A percentile compares a stretch with the other conserved stretches of the same genome.
Evolutionary conservation across 306 rosid genomes (phyloP).

Genomic region (Gynostemma pentaphyllum): DNA sequence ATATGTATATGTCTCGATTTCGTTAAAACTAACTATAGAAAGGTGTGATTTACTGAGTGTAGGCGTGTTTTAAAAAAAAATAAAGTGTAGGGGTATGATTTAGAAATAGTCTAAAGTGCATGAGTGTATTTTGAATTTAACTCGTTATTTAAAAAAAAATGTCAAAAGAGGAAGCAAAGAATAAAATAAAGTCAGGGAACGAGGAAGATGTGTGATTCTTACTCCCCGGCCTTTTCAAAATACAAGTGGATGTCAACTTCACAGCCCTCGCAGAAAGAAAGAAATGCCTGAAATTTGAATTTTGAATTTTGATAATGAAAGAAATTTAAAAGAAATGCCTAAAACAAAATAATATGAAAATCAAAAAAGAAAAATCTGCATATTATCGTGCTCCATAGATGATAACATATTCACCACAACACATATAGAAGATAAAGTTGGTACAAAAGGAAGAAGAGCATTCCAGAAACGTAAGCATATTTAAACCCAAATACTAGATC

Average conservation of each 20-base stretch:
- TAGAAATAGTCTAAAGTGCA: too few relatives aligned
- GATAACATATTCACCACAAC: neutral
- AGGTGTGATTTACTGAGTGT: too few relatives aligned
- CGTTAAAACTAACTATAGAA: too few relatives aligned
- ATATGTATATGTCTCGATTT: too few relatives aligned
- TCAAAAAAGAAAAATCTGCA: neutral
- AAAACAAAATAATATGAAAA: neutral
- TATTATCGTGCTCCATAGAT: neutral
- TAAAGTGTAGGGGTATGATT: too few relatives aligned
- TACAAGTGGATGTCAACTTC: constrained; percentile 78
- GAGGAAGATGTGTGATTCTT: constrained; percentile 23
- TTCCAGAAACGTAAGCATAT: neutral
- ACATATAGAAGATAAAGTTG: neutral
- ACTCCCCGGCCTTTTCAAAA: constrained; percentile 94
- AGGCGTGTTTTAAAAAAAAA: too few relatives aligned
- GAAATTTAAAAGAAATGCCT: neutral
- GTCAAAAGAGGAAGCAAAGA: neutral
- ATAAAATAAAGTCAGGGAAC: neutral
- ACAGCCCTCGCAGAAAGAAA: constrained; percentile 86
- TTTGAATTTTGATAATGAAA: constrained; percentile 10
- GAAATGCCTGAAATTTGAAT: constrained; percentile 87
- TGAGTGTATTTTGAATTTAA: too few relatives aligned
- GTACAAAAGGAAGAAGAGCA: neutral
- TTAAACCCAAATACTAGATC: constrained; percentile 1
- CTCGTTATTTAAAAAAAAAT: too few relatives aligned